A percentile compares a stretch with the other conserved stretches of the same genome.
Evolutionary conservation across 1,139 yeast genomes (phyloP).

Genomic region (Lodderomyces metapsilosis): DNA sequence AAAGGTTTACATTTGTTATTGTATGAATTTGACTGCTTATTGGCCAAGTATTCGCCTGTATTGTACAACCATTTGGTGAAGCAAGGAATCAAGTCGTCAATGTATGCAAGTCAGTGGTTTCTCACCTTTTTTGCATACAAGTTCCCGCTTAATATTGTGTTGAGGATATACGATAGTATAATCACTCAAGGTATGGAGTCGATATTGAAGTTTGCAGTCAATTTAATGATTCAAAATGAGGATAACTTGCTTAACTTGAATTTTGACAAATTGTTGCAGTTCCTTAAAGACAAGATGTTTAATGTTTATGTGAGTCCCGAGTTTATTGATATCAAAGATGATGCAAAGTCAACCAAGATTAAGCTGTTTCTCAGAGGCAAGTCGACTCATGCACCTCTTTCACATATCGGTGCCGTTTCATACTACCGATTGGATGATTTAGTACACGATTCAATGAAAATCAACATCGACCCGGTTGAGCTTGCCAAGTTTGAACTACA

Average conservation of each 20-base stretch:
- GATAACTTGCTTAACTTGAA: conserved; percentile 54
- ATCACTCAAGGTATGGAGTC: conserved; percentile 89
- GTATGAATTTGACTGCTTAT: conserved; percentile 83
- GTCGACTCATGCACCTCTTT: conserved; percentile 1
- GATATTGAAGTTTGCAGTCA: conserved; percentile 74
- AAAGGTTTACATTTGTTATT: conserved; percentile 83
- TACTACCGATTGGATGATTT: conserved; percentile 67
- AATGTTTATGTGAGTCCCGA: conserved; percentile 58
- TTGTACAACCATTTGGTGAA: conserved; percentile 73
- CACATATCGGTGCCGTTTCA: conserved; percentile 7
- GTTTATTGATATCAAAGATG: conserved; percentile 17
- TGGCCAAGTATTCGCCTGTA: conserved; percentile 68
- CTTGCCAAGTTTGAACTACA: conserved; percentile 70
- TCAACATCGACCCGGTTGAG: conserved; percentile 69
- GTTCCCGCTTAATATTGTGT: conserved; percentile 81
- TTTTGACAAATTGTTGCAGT: conserved; percentile 74
- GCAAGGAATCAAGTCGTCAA: conserved; percentile 84
- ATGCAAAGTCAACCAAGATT: neutral
- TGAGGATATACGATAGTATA: conserved; percentile 79
- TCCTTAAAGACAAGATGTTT: conserved; percentile 76
- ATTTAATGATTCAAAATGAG: conserved; percentile 70
- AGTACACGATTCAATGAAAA: conserved; percentile 75
- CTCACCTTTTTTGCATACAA: conserved; percentile 91
- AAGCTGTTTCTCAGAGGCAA: conserved; percentile 3
- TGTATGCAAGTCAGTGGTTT: conserved; percentile 98